A percentile compares a stretch with the other conserved stretches of the same genome.
Evolutionary conservation across 164 flowering plant species (phyloP).

Genomic region (grape (Vitis vinifera)): DNA sequence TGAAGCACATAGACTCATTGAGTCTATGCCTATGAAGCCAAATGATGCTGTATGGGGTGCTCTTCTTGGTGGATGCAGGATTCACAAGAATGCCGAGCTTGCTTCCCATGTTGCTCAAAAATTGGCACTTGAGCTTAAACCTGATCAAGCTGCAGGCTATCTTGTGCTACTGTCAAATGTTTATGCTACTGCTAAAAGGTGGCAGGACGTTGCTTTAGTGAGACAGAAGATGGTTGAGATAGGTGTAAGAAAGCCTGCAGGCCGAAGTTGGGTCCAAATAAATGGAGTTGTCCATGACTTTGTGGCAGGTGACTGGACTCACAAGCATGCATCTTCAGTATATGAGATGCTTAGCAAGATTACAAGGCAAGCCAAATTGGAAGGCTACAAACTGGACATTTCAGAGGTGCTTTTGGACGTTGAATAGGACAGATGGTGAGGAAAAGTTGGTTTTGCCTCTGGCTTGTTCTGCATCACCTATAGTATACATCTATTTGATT

Average conservation of each 20-base stretch:
- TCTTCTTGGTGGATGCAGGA: slow-evolving; percentile 51
- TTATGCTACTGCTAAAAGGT: slow-evolving; percentile 43
- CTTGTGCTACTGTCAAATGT: slow-evolving; percentile 52
- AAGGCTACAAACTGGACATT: slow-evolving; percentile 17
- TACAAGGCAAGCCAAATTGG: slow-evolving; percentile 22
- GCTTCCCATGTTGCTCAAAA: slow-evolving; percentile 35
- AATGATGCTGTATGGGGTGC: slow-evolving; percentile 57
- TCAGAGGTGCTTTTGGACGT: slow-evolving; percentile 6
- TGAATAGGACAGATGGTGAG: slow-evolving; percentile 3
- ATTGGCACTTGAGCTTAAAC: slow-evolving; percentile 36
- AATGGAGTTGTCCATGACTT: slow-evolving; percentile 41
- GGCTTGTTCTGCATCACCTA: background rate
- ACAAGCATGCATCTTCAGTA: slow-evolving; percentile 26
- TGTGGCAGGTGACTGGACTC: slow-evolving; percentile 35
- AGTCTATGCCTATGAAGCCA: slow-evolving; percentile 51
- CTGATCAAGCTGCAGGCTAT: slow-evolving; percentile 45
- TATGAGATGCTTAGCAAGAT: slow-evolving; percentile 31
- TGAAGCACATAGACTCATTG: slow-evolving; percentile 46
- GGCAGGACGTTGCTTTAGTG: slow-evolving; percentile 42
- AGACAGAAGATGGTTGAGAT: slow-evolving; percentile 36
- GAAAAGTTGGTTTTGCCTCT: background rate
- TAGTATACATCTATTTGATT: background rate
- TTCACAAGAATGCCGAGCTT: slow-evolving; percentile 36
- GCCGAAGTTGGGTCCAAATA: slow-evolving; percentile 51
- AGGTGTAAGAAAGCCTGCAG: slow-evolving; percentile 45